A percentile compares a stretch with the other conserved stretches of the same genome.
phyloP scores from a whole-genome alignment of 2,329 filamentous ascomycete species.

The Colletotrichum higginsianum region DNA sequence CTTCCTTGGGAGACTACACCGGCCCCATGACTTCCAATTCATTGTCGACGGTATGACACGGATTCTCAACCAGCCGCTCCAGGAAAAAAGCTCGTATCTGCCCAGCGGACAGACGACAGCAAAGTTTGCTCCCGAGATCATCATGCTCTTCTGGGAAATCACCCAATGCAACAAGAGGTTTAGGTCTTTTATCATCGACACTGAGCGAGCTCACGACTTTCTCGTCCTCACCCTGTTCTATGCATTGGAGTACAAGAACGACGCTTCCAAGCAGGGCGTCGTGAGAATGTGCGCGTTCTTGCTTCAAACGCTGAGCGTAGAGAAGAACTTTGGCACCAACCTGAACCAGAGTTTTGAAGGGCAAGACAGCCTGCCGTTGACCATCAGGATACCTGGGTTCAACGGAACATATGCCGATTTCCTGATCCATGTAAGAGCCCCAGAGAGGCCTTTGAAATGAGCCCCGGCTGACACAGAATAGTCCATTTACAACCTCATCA shows the following conservation, averaged over 20 bases:
- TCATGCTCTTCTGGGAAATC: constrained; percentile 98
- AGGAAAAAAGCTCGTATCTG: constrained; percentile 89
- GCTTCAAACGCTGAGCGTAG: constrained; percentile 93
- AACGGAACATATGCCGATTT: constrained; percentile 94
- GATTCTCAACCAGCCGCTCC: constrained; percentile 92
- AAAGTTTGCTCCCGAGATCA: constrained; percentile 93
- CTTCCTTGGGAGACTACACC: constrained; percentile 89
- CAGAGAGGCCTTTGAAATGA: background rate
- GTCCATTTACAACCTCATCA: constrained; percentile 94
- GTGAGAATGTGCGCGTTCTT: constrained; percentile 99
- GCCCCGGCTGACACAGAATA: constrained; percentile 53
- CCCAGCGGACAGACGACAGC: constrained; percentile 85
- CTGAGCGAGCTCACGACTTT: constrained; percentile 93
- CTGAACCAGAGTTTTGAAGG: constrained; percentile 91
- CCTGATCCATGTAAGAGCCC: constrained; percentile 81
- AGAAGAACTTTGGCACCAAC: constrained; percentile 89
- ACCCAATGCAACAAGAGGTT: constrained; percentile 98
- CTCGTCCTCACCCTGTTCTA: constrained; percentile 93
- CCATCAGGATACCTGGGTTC: constrained; percentile 87
- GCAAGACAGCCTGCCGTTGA: constrained; percentile 87
- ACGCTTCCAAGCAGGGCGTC: constrained; percentile 89
- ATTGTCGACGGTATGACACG: constrained; percentile 94
- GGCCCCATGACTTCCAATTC: constrained; percentile 97
- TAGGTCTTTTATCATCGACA: constrained; percentile 96
- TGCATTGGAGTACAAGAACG: constrained; percentile 88